Conservation (phyloP, 2,329 filamentous ascomycete species). For the Lojkania enalia region DNA sequence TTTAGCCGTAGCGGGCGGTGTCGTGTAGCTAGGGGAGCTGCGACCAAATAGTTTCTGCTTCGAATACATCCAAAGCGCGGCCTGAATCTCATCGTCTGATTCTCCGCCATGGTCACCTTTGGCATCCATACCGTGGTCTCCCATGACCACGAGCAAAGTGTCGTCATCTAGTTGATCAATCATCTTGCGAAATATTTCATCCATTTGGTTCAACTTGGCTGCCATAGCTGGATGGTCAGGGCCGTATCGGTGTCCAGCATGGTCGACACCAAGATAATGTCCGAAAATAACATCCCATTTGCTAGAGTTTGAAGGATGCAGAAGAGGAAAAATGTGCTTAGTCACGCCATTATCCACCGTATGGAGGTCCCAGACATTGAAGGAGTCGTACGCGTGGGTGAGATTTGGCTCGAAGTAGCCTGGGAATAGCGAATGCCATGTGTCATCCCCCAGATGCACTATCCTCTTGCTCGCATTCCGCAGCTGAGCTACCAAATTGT, state of each 20-base stretch:
- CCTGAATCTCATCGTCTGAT: conserved; percentile 92
- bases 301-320: conserved; percentile 64
- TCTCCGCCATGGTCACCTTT: conserved; percentile 99
- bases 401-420: conserved; percentile 88
- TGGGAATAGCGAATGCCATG: conserved; percentile 91
- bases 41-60: conserved; percentile 84
- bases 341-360: conserved; percentile 95
- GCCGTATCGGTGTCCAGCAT: conserved; percentile 94
- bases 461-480: conserved; percentile 71
- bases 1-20: conserved; percentile 73
- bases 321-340: conserved; percentile 83
- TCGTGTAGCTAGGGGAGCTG: conserved; percentile 61
- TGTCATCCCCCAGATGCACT: conserved; percentile 96
- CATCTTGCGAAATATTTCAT: conserved; percentile 73
- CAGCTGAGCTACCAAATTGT: conserved; percentile 71
- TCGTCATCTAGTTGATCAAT: conserved; percentile 75
- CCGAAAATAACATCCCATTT: conserved; percentile 95
- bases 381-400: conserved; percentile 89
- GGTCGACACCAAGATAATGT: conserved; percentile 93
- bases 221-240: conserved; percentile 92
- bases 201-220: conserved; percentile 89
- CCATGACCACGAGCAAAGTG: conserved; percentile 92
- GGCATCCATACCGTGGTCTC: conserved; percentile 97
- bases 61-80: conserved; percentile 98
- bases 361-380: conserved; percentile 97